phyloP scores from a whole-genome alignment of 106 monocot species.

The Narthecium ossifragum region DNA sequence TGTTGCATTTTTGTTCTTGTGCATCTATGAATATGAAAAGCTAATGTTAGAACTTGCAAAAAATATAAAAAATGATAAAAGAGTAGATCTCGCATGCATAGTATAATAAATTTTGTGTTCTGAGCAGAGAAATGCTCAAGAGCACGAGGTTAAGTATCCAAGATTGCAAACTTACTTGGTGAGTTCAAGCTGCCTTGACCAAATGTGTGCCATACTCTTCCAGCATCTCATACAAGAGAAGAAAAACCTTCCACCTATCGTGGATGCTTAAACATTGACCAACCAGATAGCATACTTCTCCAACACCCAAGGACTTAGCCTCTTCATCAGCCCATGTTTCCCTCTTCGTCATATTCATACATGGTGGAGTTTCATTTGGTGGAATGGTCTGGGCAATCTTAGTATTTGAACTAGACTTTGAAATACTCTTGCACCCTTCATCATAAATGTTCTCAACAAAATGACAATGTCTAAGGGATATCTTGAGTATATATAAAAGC shows the following conservation, averaged over 20 bases:
- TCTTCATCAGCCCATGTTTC: slow-evolving; percentile 75
- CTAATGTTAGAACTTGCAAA: too few relatives aligned
- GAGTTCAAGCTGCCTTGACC: slow-evolving; percentile 93
- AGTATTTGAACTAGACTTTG: not conserved
- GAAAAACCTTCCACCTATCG: slow-evolving; percentile 71
- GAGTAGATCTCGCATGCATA: too few relatives aligned
- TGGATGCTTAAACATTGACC: slow-evolving; percentile 22
- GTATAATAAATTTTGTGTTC: too few relatives aligned
- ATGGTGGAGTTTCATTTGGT: slow-evolving; percentile 3
- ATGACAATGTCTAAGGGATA: slow-evolving; percentile 22
- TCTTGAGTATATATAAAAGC: slow-evolving; percentile 68
- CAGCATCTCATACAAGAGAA: slow-evolving; percentile 90
- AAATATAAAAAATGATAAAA: too few relatives aligned
- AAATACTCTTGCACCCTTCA: slow-evolving; percentile 6
- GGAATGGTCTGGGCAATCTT: slow-evolving; percentile 3
- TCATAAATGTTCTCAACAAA: not conserved
- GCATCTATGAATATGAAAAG: too few relatives aligned
- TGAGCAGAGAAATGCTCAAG: too few relatives aligned
- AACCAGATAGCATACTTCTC: slow-evolving; percentile 32
- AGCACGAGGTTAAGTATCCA: too few relatives aligned
- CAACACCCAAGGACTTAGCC: slow-evolving; percentile 73
- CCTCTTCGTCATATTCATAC: slow-evolving; percentile 45
- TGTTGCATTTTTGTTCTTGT: too few relatives aligned
- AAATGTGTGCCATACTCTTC: slow-evolving; percentile 96
- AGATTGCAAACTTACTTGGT: slow-evolving; percentile 47